These are phyloP conservation scores for Melampsora larici-populina DNA, from an alignment of 1,284 basidiomycete species.

Conservation along the genomic window DNA sequence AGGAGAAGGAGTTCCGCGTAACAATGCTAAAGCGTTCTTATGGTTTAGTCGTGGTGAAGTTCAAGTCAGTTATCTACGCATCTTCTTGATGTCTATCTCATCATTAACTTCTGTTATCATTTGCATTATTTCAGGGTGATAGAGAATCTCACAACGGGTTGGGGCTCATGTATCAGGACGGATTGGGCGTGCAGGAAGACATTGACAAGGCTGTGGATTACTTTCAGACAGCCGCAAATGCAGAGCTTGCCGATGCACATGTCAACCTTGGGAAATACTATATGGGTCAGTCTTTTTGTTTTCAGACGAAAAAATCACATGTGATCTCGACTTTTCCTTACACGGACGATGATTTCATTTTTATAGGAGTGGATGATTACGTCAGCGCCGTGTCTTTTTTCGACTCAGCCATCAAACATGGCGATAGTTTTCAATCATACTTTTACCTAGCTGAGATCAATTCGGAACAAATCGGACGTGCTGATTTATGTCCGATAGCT, in stretches of 20 bases:
- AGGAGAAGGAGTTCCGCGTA: conserved; percentile 77
- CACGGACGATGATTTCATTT: conserved; percentile 45
- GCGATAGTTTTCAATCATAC: conserved; percentile 86
- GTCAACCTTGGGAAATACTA: conserved; percentile 83
- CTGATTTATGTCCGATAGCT: conserved; percentile 70
- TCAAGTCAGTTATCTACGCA: conserved; percentile 53
- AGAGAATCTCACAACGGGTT: conserved; percentile 82
- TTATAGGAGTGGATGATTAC: conserved; percentile 39
- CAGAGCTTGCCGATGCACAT: conserved; percentile 82
- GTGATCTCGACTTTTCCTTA: neutral
- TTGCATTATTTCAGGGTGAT: conserved; percentile 61
- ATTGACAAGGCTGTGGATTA: conserved; percentile 62
- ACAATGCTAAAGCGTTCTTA: conserved; percentile 73
- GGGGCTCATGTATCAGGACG: conserved; percentile 88
- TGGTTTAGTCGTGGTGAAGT: conserved; percentile 89
- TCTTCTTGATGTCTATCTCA: neutral
- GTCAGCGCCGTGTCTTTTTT: conserved; percentile 68
- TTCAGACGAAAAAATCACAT: neutral
- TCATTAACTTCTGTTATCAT: neutral
- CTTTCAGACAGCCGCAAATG: conserved; percentile 75
- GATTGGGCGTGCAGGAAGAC: conserved; percentile 65
- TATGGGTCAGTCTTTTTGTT: conserved; percentile 62
- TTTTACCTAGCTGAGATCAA: conserved; percentile 83
- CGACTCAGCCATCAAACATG: conserved; percentile 74
- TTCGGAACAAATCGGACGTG: conserved; percentile 60